Evolutionary conservation across 768 basidiomycete species (phyloP).

Genomic region (Dentipellis sp.): DNA sequence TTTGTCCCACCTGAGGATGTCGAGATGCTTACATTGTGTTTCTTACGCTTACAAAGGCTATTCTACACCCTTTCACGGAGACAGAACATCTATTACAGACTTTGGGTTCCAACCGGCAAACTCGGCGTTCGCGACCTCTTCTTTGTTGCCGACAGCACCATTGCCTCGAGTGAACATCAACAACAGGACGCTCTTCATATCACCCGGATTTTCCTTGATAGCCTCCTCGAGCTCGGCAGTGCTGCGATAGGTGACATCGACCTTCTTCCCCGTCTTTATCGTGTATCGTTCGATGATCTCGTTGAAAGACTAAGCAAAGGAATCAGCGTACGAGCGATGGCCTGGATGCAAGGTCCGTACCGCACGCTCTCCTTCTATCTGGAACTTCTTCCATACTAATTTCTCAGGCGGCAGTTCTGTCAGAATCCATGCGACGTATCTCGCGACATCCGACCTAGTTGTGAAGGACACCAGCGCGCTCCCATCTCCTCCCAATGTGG

Average conservation of each 20-base stretch:
- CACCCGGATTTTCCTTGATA: neutral
- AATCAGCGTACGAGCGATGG: no score
- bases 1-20: no score
- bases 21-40: no score
- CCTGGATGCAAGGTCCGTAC: neutral
- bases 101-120: neutral
- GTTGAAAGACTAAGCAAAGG: conserved; percentile 3
- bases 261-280: neutral
- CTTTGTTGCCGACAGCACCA: neutral
- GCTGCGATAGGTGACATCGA: neutral
- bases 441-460: conserved; percentile 2
- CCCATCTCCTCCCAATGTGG: conserved; percentile 1
- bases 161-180: neutral
- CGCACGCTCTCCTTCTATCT: neutral
- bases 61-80: neutral
- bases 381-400: neutral
- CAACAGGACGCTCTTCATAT: neutral
- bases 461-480: conserved; percentile 4
- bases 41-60: neutral
- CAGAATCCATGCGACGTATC: conserved; percentile 4
- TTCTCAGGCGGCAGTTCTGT: conserved; percentile 2
- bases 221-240: neutral
- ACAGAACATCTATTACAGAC: neutral
- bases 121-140: neutral
- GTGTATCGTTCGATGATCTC: conserved; percentile 4